Conservation (phyloP, 2,329 filamentous ascomycete genomes). For the Teratosphaeria destructans region DNA sequence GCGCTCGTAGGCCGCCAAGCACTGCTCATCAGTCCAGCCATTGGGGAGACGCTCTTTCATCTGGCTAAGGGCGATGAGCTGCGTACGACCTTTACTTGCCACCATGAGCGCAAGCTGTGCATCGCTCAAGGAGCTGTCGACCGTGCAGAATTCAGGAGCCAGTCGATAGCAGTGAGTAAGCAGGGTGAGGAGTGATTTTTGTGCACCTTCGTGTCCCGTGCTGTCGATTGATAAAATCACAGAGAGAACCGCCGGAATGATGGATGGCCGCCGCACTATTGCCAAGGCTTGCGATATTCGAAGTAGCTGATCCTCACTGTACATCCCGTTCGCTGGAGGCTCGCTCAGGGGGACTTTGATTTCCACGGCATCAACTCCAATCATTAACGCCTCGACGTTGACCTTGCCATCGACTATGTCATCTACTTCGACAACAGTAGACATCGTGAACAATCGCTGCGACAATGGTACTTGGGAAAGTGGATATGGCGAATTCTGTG, state of each 20-base stretch:
- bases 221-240: slow-evolving; percentile 28
- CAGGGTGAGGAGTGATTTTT: not conserved
- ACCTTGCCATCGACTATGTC: slow-evolving; percentile 44
- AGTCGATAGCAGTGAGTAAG: slow-evolving; percentile 45
- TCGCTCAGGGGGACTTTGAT: slow-evolving; percentile 23
- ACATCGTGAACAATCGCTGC: slow-evolving; percentile 55
- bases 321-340: not conserved
- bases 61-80: slow-evolving; percentile 51
- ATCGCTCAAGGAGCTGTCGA: slow-evolving; percentile 51
- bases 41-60: slow-evolving; percentile 31
- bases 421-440: slow-evolving; percentile 51
- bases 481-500: slow-evolving; percentile 55
- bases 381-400: slow-evolving; percentile 55
- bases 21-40: slow-evolving; percentile 48
- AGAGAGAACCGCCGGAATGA: slow-evolving; percentile 38
- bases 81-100: slow-evolving; percentile 43
- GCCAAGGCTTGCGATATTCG: slow-evolving; percentile 41
- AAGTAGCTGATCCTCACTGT: slow-evolving; percentile 18
- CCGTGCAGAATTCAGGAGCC: slow-evolving; percentile 48
- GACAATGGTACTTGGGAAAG: slow-evolving; percentile 52
- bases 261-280: slow-evolving; percentile 51
- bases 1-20: slow-evolving; percentile 47
- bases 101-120: slow-evolving; percentile 42
- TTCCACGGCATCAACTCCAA: slow-evolving; percentile 58
- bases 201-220: not conserved